Evolutionary conservation across 805 yeast genomes (phyloP).

Genomic region (Kodamaea restingae): DNA sequence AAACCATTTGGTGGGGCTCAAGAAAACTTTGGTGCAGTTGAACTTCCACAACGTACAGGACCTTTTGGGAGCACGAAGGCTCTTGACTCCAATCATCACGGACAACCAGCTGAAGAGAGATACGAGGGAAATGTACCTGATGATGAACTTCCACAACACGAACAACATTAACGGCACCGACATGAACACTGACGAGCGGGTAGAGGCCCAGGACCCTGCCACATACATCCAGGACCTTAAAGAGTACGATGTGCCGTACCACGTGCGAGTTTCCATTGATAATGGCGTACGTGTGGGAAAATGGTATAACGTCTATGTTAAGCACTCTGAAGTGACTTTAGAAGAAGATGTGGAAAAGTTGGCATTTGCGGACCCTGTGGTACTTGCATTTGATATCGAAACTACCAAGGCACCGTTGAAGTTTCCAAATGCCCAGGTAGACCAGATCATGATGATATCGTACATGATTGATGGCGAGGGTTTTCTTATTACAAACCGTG

Average conservation of each 20-base stretch:
- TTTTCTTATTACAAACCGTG: conserved; percentile 86
- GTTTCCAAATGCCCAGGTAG: conserved; percentile 88
- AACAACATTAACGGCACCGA: conserved; percentile 17
- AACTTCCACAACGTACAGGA: conserved; percentile 73
- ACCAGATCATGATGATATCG: conserved; percentile 97
- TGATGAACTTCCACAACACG: conserved; percentile 41
- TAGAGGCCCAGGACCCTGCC: conserved; percentile 46
- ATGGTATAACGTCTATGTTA: conserved; percentile 82
- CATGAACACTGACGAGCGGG: conserved; percentile 29
- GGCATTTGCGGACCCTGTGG: conserved; percentile 96
- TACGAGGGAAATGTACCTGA: conserved; percentile 64
- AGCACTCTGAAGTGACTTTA: conserved; percentile 50
- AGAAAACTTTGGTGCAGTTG: conserved; percentile 60
- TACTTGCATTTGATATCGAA: conserved; percentile 95
- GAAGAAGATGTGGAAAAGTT: conserved; percentile 67
- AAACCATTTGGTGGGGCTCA: conserved; percentile 80
- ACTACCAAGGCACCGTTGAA: conserved; percentile 95
- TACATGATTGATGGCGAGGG: conserved; percentile 99
- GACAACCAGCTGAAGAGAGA: conserved; percentile 61
- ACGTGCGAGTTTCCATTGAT: conserved; percentile 94
- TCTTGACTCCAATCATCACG: conserved; percentile 63
- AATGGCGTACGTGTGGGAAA: conserved; percentile 84
- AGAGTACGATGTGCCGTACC: conserved; percentile 96
- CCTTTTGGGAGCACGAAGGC: conserved; percentile 67
- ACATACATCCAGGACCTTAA: conserved; percentile 72